Conservation (phyloP, 441 rosid genomes). For the Viola pubescens region DNA sequence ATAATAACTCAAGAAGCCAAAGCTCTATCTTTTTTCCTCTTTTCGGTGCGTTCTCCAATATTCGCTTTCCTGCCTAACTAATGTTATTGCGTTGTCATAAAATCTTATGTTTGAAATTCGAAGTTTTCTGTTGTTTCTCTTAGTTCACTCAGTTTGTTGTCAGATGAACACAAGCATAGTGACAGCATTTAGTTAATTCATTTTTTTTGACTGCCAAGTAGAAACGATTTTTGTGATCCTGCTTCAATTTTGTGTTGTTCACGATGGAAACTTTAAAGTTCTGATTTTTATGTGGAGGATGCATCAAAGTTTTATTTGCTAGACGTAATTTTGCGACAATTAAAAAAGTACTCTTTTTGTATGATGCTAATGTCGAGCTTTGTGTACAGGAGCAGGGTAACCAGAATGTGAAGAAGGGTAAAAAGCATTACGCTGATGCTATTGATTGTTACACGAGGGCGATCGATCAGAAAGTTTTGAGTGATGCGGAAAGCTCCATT, state of each 20-base stretch:
- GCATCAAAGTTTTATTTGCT: background rate
- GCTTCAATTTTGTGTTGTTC: too few species aligned
- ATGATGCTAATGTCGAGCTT: slow-evolving; percentile 5
- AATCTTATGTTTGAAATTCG: too few species aligned
- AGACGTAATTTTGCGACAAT: background rate
- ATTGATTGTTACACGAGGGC: slow-evolving; percentile 77
- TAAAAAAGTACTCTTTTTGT: background rate
- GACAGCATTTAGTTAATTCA: too few species aligned
- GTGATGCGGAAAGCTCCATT: slow-evolving; percentile 51
- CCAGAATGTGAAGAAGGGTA: slow-evolving; percentile 79
- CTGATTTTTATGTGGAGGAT: background rate
- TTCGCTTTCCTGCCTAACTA: too few species aligned
- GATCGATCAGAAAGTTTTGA: slow-evolving; percentile 56
- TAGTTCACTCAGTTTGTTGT: background rate
- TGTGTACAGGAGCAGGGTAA: slow-evolving; percentile 73
- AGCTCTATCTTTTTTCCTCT: slow-evolving; percentile 4
- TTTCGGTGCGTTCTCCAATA: background rate
- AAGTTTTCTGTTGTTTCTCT: background rate
- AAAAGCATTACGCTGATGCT: slow-evolving; percentile 72
- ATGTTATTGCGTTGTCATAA: too few species aligned
- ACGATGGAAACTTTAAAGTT: background rate
- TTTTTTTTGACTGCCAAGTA: too few species aligned
- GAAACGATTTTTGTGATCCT: too few species aligned
- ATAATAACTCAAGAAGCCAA: too few species aligned
- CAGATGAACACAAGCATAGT: too few species aligned